Evolutionary conservation across 306 rosid species (phyloP), one percentile per base, ranked within the genome.

Genomic region (Quercus gilva): DNA sequence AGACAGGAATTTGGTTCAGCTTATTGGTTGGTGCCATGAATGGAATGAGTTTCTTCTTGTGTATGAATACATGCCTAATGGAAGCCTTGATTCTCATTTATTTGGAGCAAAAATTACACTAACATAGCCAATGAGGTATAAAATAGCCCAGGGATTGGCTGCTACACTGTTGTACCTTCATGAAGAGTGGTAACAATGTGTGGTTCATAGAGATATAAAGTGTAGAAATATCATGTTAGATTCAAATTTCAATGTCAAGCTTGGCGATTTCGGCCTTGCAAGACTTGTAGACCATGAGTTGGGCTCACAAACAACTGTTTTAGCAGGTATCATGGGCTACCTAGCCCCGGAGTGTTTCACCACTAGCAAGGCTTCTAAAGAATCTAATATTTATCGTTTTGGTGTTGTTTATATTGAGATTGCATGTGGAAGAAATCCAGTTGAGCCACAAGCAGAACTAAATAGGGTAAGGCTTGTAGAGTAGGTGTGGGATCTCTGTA

Each of bases 141-240:
- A 80, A 74, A 77, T 84, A 72, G 87, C 79, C 3, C 53, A 61
- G 21, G 87, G 82, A 5, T 53, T 84, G 49, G 80, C 85, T 56
- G 77, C 82, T 3, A 37, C 87, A 11, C 20, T 84, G 37, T 55
- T 84, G 41, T 80, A 84, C 33, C 87, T 84, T 77, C 87, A 84
- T 18, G 87, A 84, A 76, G 87, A 84, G 28, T 80, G 87, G 82
- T 71, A 84, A 14, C 85, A 77, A 69, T 84, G 80, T 70, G 87
- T 84, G 33, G 82, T 84, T 35, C 87, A 84, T 60, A 80, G 87
- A 80, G 82, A 84, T 59, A 80, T 84, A 19, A 84, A 84, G 70
- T 84, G 85, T 2, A 84, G 87, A 58, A 84, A 80, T 45, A 45
- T 45, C 52, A 45, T 45, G 14, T 11, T 45, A 12, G 52, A 45